Conservation (phyloP, 176 grass and related monocot genomes). For the Eragrostis nindensis region DNA sequence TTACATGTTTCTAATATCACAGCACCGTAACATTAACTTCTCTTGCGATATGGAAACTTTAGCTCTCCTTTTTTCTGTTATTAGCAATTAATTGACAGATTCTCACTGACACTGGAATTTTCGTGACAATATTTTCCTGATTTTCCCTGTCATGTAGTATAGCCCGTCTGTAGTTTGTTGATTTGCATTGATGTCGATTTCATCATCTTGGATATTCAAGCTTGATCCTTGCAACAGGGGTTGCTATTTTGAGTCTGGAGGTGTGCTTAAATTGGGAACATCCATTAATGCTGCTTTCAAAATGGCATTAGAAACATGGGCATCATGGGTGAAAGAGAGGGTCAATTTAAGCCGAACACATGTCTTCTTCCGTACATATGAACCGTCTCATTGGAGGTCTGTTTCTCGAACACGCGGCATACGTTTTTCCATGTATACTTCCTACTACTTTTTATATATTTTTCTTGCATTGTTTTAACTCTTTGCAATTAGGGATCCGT, state of each 20-base stretch:
- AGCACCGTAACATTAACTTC: neutral
- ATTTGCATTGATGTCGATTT: neutral
- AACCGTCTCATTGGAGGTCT: constrained; percentile 98
- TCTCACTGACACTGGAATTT: neutral
- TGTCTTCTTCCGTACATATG: constrained; percentile 92
- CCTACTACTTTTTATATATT: neutral
- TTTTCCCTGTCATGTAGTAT: neutral
- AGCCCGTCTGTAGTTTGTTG: neutral
- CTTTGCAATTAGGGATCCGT: too few relatives aligned
- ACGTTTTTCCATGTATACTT: neutral
- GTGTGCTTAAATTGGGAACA: constrained; percentile 80
- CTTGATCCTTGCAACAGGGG: constrained; percentile 65
- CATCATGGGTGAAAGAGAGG: constrained; percentile 76
- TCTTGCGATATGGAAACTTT: neutral
- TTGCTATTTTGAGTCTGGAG: constrained; percentile 92
- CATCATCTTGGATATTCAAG: constrained; percentile 19
- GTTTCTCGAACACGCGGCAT: constrained; percentile 17
- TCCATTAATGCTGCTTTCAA: constrained; percentile 85
- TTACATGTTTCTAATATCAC: constrained; percentile 26
- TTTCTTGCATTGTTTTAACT: neutral
- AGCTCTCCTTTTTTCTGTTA: neutral
- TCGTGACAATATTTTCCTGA: neutral
- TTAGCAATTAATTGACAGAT: neutral
- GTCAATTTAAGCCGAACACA: constrained; percentile 69
- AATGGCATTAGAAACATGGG: constrained; percentile 93